Conservation (phyloP, 106 monocot species). For the Cymbidium sinense region DNA sequence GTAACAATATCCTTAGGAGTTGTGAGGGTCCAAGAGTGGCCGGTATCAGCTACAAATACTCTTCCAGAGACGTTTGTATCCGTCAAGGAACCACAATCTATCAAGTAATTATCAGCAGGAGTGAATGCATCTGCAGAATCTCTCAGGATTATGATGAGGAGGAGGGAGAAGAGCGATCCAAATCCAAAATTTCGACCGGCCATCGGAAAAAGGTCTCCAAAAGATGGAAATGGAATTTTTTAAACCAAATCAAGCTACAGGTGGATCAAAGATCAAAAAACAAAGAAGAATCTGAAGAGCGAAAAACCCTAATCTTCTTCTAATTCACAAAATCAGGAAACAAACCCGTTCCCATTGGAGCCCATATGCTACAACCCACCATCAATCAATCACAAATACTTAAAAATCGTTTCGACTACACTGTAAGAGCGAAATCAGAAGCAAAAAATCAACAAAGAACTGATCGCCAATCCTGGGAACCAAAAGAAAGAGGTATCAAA, state of each 20-base stretch:
- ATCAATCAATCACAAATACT: background rate
- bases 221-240: background rate
- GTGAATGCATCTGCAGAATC: conserved; percentile 18
- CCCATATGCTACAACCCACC: background rate
- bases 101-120: conserved; percentile 70
- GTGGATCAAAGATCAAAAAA: conserved; percentile 6
- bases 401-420: background rate
- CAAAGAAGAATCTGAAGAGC: background rate
- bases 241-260: background rate
- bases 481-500: background rate
- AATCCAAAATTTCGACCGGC: background rate
- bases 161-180: background rate
- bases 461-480: background rate
- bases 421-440: conserved; percentile 1
- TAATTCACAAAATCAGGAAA: background rate
- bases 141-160: background rate
- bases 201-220: background rate
- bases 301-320: conserved; percentile 4
- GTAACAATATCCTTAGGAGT: conserved; percentile 24
- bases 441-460: background rate
- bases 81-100: conserved; percentile 62
- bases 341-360: background rate
- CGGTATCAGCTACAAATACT: conserved; percentile 40
- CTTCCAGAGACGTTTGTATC: conserved; percentile 26
- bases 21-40: conserved; percentile 24